Conservation (phyloP, 495 filamentous ascomycete genomes). For the Glarea lozoyensis region DNA sequence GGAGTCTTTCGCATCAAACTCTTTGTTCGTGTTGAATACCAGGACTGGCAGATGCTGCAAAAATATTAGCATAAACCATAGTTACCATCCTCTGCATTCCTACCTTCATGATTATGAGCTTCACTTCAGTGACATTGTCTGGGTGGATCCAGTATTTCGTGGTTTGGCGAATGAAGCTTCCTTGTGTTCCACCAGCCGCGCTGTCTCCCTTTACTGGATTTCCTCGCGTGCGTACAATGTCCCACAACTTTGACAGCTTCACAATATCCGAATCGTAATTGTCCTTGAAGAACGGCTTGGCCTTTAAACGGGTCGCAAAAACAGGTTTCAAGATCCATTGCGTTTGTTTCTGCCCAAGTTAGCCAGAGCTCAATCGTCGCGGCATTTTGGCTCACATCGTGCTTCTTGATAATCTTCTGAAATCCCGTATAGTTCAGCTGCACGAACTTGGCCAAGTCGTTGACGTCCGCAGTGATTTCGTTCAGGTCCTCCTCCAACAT, state of each 20-base stretch:
- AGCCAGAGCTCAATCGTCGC: conserved; percentile 13
- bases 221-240: conserved; percentile 84
- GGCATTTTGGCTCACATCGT: conserved; percentile 60
- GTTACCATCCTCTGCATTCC: background rate
- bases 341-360: conserved; percentile 70
- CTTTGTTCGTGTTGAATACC: conserved; percentile 96
- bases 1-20: conserved; percentile 80
- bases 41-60: conserved; percentile 81
- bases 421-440: conserved; percentile 99
- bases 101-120: conserved; percentile 89
- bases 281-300: conserved; percentile 95
- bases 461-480: conserved; percentile 97
- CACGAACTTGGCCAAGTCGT: conserved; percentile 96
- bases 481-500: conserved; percentile 89
- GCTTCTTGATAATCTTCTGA: conserved; percentile 99
- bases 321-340: conserved; percentile 88
- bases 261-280: conserved; percentile 97
- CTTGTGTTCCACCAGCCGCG: conserved; percentile 82
- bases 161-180: conserved; percentile 93
- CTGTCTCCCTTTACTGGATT: conserved; percentile 89
- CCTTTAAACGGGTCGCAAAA: conserved; percentile 85
- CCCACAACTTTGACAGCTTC: conserved; percentile 92
- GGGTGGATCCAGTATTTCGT: conserved; percentile 99
- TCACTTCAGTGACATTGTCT: conserved; percentile 97
- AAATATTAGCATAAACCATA: conserved; percentile 13